Conservation (phyloP, 805 yeast genomes). For the Starmera pachycereana region DNA sequence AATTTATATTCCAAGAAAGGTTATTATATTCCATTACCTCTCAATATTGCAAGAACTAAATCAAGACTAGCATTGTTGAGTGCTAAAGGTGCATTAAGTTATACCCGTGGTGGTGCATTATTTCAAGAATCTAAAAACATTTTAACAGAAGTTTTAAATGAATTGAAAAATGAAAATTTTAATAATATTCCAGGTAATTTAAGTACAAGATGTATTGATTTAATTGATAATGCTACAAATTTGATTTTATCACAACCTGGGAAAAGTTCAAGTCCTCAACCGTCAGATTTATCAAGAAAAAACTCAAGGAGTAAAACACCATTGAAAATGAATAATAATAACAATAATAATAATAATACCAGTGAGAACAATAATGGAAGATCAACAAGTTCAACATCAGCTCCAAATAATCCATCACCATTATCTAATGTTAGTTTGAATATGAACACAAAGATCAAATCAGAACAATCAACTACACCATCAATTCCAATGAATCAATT, state of each 20-base stretch:
- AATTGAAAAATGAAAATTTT: constrained; percentile 39
- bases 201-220: constrained; percentile 42
- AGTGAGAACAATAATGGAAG: not conserved
- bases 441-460: too few species aligned
- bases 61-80: constrained; percentile 55
- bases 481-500: not conserved
- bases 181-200: constrained; percentile 52
- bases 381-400: not conserved
- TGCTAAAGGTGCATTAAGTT: constrained; percentile 72
- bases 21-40: constrained; percentile 48
- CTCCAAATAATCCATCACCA: not conserved
- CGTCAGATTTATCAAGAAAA: too few species aligned
- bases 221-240: constrained; percentile 50
- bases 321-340: too few species aligned
- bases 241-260: constrained; percentile 49
- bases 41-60: constrained; percentile 51
- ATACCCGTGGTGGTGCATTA: constrained; percentile 73
- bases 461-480: too few species aligned
- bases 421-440: too few species aligned
- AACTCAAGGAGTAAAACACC: too few species aligned
- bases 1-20: constrained; percentile 29
- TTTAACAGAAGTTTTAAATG: constrained; percentile 38
- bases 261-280: not conserved
- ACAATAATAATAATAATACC: too few species aligned
- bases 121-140: constrained; percentile 58